A percentile compares a stretch with the other conserved stretches of the same genome.
These are phyloP conservation scores for Waitea zeae DNA, from an alignment of 1,284 basidiomycete species.

Conservation along the genomic window DNA sequence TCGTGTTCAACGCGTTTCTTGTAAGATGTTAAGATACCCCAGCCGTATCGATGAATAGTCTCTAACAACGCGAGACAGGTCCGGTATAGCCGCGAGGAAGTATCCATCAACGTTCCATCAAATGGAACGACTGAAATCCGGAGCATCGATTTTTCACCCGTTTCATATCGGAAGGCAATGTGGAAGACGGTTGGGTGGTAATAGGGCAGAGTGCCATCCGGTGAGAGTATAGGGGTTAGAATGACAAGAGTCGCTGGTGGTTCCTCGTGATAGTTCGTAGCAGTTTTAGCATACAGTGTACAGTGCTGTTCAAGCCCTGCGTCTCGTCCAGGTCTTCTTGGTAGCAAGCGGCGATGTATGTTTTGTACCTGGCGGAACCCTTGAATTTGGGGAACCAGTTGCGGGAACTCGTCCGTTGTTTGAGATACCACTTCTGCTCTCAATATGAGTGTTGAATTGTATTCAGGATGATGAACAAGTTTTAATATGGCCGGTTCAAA, in stretches of 20 bases:
- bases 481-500: slow-evolving; percentile 48
- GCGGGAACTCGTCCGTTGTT: slow-evolving; percentile 17
- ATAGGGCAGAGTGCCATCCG: slow-evolving; percentile 40
- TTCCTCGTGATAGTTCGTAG: no score
- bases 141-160: slow-evolving; percentile 12
- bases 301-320: slow-evolving; percentile 56
- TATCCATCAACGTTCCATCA: slow-evolving; percentile 25
- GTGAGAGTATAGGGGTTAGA: slow-evolving; percentile 40
- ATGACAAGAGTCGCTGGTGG: slow-evolving; percentile 32
- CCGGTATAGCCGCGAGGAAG: slow-evolving; percentile 52
- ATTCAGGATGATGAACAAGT: slow-evolving; percentile 64
- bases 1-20: slow-evolving; percentile 82
- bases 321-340: slow-evolving; percentile 59
- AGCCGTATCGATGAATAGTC: slow-evolving; percentile 71
- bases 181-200: slow-evolving; percentile 64
- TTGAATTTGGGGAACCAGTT: slow-evolving; percentile 23
- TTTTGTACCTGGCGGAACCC: slow-evolving; percentile 22
- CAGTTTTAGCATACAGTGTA: slow-evolving; percentile 29
- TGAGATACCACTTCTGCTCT: slow-evolving; percentile 51
- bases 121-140: slow-evolving; percentile 41
- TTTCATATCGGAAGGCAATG: slow-evolving; percentile 55
- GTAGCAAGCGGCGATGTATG: slow-evolving; percentile 46
- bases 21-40: slow-evolving; percentile 68
- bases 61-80: slow-evolving; percentile 73
- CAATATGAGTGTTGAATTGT: slow-evolving; percentile 69